phyloP scores from a whole-genome alignment of 352 stramenopile species.

The Pythium angustatum region DNA sequence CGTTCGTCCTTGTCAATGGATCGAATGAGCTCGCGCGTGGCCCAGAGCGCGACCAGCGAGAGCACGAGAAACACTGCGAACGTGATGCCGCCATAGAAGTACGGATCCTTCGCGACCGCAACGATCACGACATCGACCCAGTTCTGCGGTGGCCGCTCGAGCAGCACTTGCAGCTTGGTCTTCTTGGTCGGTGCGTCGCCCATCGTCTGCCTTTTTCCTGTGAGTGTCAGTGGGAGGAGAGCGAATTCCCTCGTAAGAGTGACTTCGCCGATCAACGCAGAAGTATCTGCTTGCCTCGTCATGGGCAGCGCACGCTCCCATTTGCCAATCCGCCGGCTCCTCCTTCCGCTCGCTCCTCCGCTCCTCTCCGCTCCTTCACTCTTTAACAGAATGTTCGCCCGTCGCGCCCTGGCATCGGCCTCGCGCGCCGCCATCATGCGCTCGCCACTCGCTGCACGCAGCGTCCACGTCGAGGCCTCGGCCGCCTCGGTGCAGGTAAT shows the following conservation, averaged over 20 bases:
- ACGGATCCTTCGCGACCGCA: constrained; percentile 56
- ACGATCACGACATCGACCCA: constrained; percentile 70
- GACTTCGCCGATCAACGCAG: not conserved
- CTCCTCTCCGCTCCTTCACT: not conserved
- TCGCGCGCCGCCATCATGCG: constrained; percentile 16
- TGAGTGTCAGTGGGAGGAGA: not conserved
- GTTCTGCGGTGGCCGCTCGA: constrained; percentile 55
- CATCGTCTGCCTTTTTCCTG: not conserved
- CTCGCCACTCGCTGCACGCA: constrained; percentile 30
- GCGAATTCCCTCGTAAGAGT: constrained; percentile 16
- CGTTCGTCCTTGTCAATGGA: constrained; percentile 60
- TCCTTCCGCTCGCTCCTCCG: not conserved
- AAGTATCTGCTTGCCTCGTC: not conserved
- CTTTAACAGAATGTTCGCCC: constrained; percentile 25
- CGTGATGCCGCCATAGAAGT: constrained; percentile 54
- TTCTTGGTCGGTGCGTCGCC: not conserved
- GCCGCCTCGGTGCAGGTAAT: constrained; percentile 58
- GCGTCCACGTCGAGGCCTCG: constrained; percentile 63
- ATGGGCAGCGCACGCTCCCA: constrained; percentile 3
- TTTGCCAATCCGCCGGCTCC: constrained; percentile 5
- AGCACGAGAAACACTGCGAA: constrained; percentile 51
- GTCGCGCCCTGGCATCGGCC: constrained; percentile 19
- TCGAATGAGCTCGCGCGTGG: constrained; percentile 57
- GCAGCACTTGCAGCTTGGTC: constrained; percentile 22
- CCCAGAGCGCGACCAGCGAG: constrained; percentile 51